Conservation (phyloP, 768 basidiomycete genomes). For the Pleurotus cornucopiae region DNA sequence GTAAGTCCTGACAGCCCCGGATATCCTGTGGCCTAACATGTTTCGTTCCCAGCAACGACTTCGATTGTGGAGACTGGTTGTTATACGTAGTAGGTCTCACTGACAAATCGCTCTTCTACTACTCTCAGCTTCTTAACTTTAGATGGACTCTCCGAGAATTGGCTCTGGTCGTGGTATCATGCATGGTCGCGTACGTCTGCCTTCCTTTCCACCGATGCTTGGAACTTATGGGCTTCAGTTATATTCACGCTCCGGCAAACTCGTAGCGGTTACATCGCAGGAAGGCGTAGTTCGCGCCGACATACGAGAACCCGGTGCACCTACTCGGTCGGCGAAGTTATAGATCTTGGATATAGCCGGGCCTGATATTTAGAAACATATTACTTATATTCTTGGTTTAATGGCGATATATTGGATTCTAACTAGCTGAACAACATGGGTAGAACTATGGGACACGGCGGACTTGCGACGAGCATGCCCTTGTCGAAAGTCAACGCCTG, state of each 20-base stretch:
- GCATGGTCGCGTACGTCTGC: conserved; percentile 57
- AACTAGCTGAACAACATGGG: background rate
- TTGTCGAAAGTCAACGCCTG: background rate
- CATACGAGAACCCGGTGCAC: conserved; percentile 35
- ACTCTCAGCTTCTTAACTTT: background rate
- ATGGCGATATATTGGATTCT: background rate
- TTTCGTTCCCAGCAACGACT: conserved; percentile 48
- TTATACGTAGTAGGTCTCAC: conserved; percentile 64
- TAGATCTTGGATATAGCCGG: conserved; percentile 11
- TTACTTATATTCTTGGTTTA: background rate
- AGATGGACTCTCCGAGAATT: conserved; percentile 64
- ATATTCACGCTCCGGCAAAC: conserved; percentile 45
- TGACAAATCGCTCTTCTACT: conserved; percentile 1
- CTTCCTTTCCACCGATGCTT: background rate
- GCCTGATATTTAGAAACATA: background rate
- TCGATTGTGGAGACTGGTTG: conserved; percentile 78
- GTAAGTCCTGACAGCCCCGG: conserved; percentile 25
- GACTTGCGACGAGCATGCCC: background rate
- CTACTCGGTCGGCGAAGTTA: conserved; percentile 28
- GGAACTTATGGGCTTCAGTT: conserved; percentile 34
- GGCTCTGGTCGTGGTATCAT: conserved; percentile 67
- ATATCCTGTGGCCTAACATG: background rate
- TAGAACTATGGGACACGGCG: background rate
- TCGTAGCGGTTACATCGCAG: conserved; percentile 76
- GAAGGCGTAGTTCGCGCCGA: conserved; percentile 74